Percentiles rank a stretch among this genome's conserved stretches.
phyloP scores from a whole-genome alignment of 1,139 yeast species.

The Yamadazyma sp. region DNA sequence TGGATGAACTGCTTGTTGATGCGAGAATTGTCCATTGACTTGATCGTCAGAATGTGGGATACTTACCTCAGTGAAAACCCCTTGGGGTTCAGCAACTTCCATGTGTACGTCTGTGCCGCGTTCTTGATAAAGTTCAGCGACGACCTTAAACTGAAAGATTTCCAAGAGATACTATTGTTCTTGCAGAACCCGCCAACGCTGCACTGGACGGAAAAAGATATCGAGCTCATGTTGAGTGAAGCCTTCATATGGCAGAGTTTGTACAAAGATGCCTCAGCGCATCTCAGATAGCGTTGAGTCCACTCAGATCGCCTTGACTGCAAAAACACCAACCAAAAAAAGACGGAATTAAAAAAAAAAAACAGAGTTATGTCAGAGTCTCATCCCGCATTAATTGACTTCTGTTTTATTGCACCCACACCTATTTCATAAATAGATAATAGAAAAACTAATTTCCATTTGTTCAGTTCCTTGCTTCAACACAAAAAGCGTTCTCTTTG shows the following conservation, averaged over 20 bases:
- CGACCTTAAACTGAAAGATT: constrained; percentile 80
- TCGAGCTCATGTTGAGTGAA: constrained; percentile 88
- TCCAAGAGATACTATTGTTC: constrained; percentile 89
- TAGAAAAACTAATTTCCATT: neutral
- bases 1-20: constrained; percentile 98
- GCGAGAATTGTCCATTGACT: constrained; percentile 81
- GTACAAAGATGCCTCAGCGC: constrained; percentile 86
- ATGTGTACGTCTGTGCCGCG: constrained; percentile 98
- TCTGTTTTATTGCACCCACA: constrained; percentile 5
- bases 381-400: constrained; percentile 12
- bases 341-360: neutral
- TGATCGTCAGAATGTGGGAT: constrained; percentile 96
- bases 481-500: neutral
- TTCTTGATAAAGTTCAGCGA: constrained; percentile 84
- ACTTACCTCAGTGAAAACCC: constrained; percentile 89
- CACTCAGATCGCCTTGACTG: neutral
- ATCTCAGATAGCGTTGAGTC: constrained; percentile 32
- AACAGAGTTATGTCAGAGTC: constrained; percentile 9
- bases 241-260: constrained; percentile 96
- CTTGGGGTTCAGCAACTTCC: constrained; percentile 88
- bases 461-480: neutral
- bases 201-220: constrained; percentile 84
- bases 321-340: neutral
- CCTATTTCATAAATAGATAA: constrained; percentile 1
- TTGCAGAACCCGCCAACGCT: constrained; percentile 86